Base-by-base conservation (phyloP, 139 green algal species). In the Chlorella sp. region DNA sequence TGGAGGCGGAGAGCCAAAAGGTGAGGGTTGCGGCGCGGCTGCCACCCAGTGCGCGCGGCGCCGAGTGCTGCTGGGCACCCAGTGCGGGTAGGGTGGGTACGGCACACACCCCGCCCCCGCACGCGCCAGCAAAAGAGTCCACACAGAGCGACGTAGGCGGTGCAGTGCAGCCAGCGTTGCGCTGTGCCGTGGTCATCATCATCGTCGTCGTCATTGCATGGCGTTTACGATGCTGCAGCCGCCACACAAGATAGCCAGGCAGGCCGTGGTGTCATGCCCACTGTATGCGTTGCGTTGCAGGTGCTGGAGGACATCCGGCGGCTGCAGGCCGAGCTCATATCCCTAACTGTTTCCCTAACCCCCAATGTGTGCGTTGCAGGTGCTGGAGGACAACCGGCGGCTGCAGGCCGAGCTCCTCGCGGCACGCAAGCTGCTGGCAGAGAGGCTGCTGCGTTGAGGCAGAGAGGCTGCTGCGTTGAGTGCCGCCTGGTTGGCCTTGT, bases 271-370 rank as follows among this genome's bases (percentile, higher is more conserved):
- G 55, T 64, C 14, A n/a, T 64, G 20, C 4, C 24, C 55, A 64
- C 6, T 17, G 27, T 55, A 17, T 55, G 27, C n/a, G n/a, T 24
- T 5, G 3, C 2, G 61, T 24, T 2, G n/a, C 61, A 34, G 61
- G 29, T 67, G 27, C 27, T 24, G 23, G 23, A 67, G 27, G 61
- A 67, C 27, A 67, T 35, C 14, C n/a, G 29, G 61, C 61, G 61
- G 61, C 61, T 67, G n/a, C n/a, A 67, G 61, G 61, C 61, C 2
- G 61, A 67, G n/a, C 61, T 67, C 42, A 55, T 24, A 17, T 55
- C 42, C 42, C 10, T 55, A 17, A 10, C 10, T 24, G 17, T 10
- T 10, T 55, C 17, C 42, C 42, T 55, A 10, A 55, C 42, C 10
- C 42, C 10, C 10, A 55, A 55, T 10, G 10, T 55, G n/a, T n/a